A percentile compares a stretch with the other conserved stretches of the same genome.
phyloP scores from a whole-genome alignment of 2,329 filamentous ascomycete genomes.

The Paraphaeosphaeria minitans region DNA sequence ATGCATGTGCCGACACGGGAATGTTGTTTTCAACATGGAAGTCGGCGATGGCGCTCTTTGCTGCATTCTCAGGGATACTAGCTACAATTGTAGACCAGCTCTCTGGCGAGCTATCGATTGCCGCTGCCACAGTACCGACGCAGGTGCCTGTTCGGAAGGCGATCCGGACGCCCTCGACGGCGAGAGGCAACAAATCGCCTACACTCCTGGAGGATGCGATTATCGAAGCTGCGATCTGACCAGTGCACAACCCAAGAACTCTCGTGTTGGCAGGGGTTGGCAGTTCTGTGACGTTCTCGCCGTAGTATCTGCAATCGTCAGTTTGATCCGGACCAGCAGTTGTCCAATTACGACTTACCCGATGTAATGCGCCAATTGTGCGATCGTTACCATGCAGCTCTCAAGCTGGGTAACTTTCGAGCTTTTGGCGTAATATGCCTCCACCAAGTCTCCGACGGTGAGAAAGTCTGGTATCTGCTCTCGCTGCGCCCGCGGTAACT shows the following conservation, averaged over 20 bases:
- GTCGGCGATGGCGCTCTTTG: slow-evolving; percentile 57
- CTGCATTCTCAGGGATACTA: slow-evolving; percentile 59
- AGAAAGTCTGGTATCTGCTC: slow-evolving; percentile 66
- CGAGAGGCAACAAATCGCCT: slow-evolving; percentile 65
- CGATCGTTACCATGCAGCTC: slow-evolving; percentile 66
- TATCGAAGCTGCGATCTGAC: slow-evolving; percentile 71
- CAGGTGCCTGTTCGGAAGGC: slow-evolving; percentile 66
- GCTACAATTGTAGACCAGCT: slow-evolving; percentile 72
- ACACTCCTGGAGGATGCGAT: slow-evolving; percentile 68
- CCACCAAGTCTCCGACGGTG: slow-evolving; percentile 67
- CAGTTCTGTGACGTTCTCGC: slow-evolving; percentile 60
- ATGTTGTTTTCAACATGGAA: slow-evolving; percentile 64
- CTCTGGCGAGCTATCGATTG: slow-evolving; percentile 60
- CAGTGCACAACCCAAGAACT: slow-evolving; percentile 70
- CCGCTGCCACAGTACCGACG: slow-evolving; percentile 50
- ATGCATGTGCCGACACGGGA: slow-evolving; percentile 57
- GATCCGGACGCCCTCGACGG: slow-evolving; percentile 67
- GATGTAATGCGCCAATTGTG: slow-evolving; percentile 72
- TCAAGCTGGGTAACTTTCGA: slow-evolving; percentile 67
- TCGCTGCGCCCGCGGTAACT: slow-evolving; percentile 62
- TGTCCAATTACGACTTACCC: slow-evolving; percentile 56
- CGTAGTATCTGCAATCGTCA: slow-evolving; percentile 49
- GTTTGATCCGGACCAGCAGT: neutral
- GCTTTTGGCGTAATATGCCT: slow-evolving; percentile 64
- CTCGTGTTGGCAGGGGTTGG: slow-evolving; percentile 56